A percentile compares a stretch with the other conserved stretches of the same genome.
phyloP scores from a whole-genome alignment of 371 early-diverging fungal species.

The Mucor irregularis region DNA sequence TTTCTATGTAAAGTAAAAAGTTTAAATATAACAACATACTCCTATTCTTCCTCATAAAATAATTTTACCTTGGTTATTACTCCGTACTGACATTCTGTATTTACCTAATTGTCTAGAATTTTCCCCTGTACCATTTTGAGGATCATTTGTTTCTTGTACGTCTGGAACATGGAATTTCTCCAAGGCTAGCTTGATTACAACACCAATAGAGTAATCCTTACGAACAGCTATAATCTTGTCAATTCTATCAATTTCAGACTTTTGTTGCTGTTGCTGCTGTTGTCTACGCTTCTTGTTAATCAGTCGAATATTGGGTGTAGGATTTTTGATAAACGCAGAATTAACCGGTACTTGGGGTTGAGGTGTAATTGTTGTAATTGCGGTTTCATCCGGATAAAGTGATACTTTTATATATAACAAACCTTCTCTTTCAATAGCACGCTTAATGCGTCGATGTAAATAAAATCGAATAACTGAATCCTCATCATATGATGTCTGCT shows the following conservation, averaged over 20 bases:
- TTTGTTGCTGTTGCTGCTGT: slow-evolving; percentile 7
- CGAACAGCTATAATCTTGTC: slow-evolving; percentile 52
- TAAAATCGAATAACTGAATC: slow-evolving; percentile 48
- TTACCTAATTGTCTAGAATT: slow-evolving; percentile 20
- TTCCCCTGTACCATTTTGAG: background rate
- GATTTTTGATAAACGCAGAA: slow-evolving; percentile 13
- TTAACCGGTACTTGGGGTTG: background rate
- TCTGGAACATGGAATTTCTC: slow-evolving; percentile 51
- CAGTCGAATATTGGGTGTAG: slow-evolving; percentile 20
- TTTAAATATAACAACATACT: slow-evolving; percentile 1
- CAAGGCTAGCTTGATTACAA: slow-evolving; percentile 41
- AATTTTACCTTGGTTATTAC: slow-evolving; percentile 30
- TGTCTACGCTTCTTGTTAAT: slow-evolving; percentile 15
- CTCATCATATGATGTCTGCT: slow-evolving; percentile 43
- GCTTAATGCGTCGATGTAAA: slow-evolving; percentile 43
- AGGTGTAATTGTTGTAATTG: background rate
- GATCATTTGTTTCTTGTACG: slow-evolving; percentile 27
- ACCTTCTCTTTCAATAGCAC: slow-evolving; percentile 41
- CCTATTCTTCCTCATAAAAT: background rate
- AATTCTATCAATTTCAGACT: slow-evolving; percentile 40
- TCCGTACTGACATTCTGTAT: slow-evolving; percentile 42
- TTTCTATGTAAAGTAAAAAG: slow-evolving; percentile 23
- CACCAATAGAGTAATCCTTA: slow-evolving; percentile 34
- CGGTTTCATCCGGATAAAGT: slow-evolving; percentile 37
- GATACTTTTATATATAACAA: slow-evolving; percentile 47